Base-by-base conservation (phyloP, 768 basidiomycete genomes). In the Russula olivacea region DNA sequence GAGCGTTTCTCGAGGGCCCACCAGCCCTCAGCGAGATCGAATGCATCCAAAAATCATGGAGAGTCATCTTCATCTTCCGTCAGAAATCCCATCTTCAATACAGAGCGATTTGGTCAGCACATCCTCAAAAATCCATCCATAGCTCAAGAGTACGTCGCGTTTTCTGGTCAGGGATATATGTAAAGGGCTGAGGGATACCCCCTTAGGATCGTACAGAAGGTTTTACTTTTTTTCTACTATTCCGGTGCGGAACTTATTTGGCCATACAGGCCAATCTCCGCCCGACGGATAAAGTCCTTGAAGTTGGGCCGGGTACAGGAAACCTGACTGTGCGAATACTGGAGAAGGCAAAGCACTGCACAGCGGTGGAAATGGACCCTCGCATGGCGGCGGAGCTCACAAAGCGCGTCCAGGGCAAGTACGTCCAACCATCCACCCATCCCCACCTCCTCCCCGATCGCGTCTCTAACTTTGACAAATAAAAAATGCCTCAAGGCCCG, bases 401-500 rank as follows among this genome's bases (percentile, higher is more conserved):
- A 48, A 99, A 99, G 74, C 86, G 97, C 54, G 94, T 98, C 10
- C 89, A 98, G 81, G 97, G 96, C 78, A 97, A 88, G 96, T 98
- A 75, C 77, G 95, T 87, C 38, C 57, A 32, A 32, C 15, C 45
- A 15, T 53, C 14, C 38, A 28, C 19, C 12, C 28, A 23, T 47
- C 52, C 21, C 34, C 34, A 28, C 28, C 30, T 25, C 19, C 21
- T 40, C 19, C 12, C 2, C 38, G 15, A 61, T 12, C 43, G 17
- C 7, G 1, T n/a, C 21, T 38, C 30, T 36, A 40, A 40, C 38
- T 25, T 25, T 48, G 30, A 15, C 32, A 32, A 55, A 9, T 5
- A 38, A 38, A 4, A 38, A 38, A 4, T 38, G 9, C n/a, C 43
- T 4, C 17, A 10, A 99, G 95, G 72, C 93, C 97, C 3, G 93